Evolutionary conservation across 192 early-diverging fungal genomes (phyloP).

Genomic region (Umbelopsis sp.): DNA sequence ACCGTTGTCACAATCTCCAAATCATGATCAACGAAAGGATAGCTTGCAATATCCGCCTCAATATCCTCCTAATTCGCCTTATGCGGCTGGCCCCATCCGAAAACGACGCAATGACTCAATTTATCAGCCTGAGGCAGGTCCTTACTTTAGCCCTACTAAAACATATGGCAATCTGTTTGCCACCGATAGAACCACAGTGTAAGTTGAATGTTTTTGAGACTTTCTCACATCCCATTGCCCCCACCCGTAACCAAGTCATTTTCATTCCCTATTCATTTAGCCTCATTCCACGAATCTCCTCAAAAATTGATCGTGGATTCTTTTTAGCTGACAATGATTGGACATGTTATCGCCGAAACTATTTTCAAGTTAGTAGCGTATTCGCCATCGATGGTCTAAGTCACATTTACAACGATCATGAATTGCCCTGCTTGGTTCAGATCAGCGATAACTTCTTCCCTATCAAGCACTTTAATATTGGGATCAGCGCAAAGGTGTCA

Average conservation of each 20-base stretch:
- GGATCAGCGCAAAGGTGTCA: constrained; percentile 74
- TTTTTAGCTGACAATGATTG: constrained; percentile 87
- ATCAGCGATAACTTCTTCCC: constrained; percentile 53
- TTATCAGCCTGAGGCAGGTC: constrained; percentile 54
- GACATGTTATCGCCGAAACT: constrained; percentile 95
- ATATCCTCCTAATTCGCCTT: constrained; percentile 19
- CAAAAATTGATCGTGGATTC: constrained; percentile 92
- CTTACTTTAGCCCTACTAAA: constrained; percentile 71
- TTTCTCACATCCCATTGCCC: neutral
- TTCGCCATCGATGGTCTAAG: constrained; percentile 54
- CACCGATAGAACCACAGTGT: constrained; percentile 58
- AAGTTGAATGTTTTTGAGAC: constrained; percentile 15
- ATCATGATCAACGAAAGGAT: constrained; percentile 11
- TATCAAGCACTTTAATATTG: constrained; percentile 72
- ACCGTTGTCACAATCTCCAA: constrained; percentile 10
- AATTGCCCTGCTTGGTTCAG: constrained; percentile 68
- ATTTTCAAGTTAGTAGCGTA: constrained; percentile 79
- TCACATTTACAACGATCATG: constrained; percentile 50
- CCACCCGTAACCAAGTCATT: too few relatives aligned
- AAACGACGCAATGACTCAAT: constrained; percentile 46
- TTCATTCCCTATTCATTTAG: neutral
- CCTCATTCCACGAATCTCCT: constrained; percentile 49
- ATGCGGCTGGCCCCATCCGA: constrained; percentile 21
- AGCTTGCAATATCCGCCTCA: constrained; percentile 8
- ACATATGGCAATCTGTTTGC: constrained; percentile 65